phyloP scores from a whole-genome alignment of 495 filamentous ascomycete species.

The Tuber calosporum region DNA sequence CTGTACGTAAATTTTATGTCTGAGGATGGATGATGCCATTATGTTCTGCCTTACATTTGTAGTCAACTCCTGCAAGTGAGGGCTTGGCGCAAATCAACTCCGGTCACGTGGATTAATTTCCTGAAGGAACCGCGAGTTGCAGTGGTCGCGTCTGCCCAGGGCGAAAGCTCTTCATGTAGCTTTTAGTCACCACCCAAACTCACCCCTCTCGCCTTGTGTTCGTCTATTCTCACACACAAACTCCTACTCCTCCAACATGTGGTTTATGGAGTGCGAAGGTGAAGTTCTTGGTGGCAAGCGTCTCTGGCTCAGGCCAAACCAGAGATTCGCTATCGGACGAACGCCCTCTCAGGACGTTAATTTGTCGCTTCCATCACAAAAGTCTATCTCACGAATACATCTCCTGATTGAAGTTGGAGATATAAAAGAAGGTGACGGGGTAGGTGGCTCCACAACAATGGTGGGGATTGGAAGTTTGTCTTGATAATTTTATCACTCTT shows the following conservation, averaged over 20 bases:
- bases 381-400: slow-evolving; percentile 83
- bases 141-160: neutral
- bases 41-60: neutral
- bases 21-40: neutral
- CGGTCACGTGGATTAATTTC: neutral
- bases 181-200: neutral
- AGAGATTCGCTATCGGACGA: slow-evolving; percentile 72
- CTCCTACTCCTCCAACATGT: slow-evolving; percentile 45
- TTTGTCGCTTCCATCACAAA: slow-evolving; percentile 56
- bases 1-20: too few relatives aligned
- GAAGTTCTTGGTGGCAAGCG: slow-evolving; percentile 57
- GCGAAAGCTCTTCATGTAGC: neutral
- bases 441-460: slow-evolving; percentile 42
- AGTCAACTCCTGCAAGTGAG: neutral
- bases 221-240: neutral
- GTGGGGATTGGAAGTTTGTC: neutral
- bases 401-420: slow-evolving; percentile 64
- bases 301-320: slow-evolving; percentile 76
- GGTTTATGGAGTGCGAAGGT: slow-evolving; percentile 54
- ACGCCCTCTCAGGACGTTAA: slow-evolving; percentile 46
- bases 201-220: neutral
- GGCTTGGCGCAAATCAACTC: neutral
- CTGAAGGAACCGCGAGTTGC: neutral
- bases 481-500: slow-evolving; percentile 10
- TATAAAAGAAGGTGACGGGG: slow-evolving; percentile 62